A percentile compares a stretch with the other conserved stretches of the same genome.
These are phyloP conservation scores for Cladophialophora immunda DNA, from an alignment of 2,329 filamentous ascomycete species.

Conservation along the genomic window DNA sequence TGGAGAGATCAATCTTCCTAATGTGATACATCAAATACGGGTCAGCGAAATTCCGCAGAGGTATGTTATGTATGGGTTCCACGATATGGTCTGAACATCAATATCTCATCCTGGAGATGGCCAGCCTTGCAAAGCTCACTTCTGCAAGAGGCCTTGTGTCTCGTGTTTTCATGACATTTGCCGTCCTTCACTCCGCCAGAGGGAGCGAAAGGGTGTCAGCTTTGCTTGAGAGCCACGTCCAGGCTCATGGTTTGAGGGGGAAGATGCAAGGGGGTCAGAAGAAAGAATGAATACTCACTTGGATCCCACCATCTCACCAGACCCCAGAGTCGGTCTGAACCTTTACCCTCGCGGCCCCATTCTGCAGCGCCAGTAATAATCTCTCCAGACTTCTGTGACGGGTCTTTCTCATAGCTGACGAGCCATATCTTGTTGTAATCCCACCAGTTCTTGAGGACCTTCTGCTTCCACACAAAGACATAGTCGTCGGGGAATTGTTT, in stretches of 20 bases:
- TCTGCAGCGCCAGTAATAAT: slow-evolving; percentile 30
- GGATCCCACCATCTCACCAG: slow-evolving; percentile 32
- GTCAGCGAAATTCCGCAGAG: background rate
- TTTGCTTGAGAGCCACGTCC: background rate
- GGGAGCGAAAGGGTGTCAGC: background rate
- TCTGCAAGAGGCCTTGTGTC: too few species aligned
- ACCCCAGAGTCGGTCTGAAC: slow-evolving; percentile 28
- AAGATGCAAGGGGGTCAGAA: background rate
- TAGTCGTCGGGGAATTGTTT: slow-evolving; percentile 28
- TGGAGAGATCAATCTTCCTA: background rate
- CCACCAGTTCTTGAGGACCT: slow-evolving; percentile 21
- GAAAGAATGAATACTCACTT: slow-evolving; percentile 21
- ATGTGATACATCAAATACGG: background rate
- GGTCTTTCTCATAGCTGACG: slow-evolving; percentile 15
- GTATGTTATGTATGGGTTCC: background rate
- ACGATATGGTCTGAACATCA: background rate
- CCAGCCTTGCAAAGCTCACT: too few species aligned
- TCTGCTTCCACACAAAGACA: slow-evolving; percentile 15
- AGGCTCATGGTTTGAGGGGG: too few species aligned
- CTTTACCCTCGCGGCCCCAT: slow-evolving; percentile 27
- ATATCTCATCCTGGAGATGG: too few species aligned
- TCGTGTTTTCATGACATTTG: too few species aligned
- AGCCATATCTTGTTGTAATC: slow-evolving; percentile 29
- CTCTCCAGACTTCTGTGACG: background rate
- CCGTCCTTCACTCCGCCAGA: too few species aligned